A percentile compares a stretch with the other conserved stretches of the same genome.
Evolutionary conservation across 106 monocot genomes (phyloP).

Genomic region (Triglochin maritima): DNA sequence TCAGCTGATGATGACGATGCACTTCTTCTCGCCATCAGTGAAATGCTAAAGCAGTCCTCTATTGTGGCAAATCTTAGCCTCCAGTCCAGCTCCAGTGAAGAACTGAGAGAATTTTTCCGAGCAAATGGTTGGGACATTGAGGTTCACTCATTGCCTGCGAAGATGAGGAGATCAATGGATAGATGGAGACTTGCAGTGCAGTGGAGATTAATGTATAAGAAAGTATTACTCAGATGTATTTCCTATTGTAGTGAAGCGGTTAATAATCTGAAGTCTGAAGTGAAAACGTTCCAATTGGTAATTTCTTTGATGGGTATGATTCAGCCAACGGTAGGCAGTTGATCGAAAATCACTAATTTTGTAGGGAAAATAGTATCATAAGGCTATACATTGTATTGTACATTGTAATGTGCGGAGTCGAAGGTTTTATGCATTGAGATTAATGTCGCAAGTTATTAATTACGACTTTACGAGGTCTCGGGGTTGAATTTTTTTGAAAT

Average conservation of each 20-base stretch:
- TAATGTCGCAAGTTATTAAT: no score
- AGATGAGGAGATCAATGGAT: constrained; percentile 35
- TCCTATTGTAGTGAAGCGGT: constrained; percentile 42
- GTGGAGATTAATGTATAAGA: constrained; percentile 72
- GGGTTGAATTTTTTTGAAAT: no score
- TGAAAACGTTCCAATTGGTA: no score
- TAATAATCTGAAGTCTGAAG: constrained; percentile 1
- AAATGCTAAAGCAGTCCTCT: constrained; percentile 18
- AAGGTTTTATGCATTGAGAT: no score
- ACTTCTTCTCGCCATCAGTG: constrained; percentile 20
- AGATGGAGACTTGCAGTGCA: constrained; percentile 66
- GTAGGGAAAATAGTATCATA: no score
- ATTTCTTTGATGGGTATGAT: no score
- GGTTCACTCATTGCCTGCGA: constrained; percentile 14
- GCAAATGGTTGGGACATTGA: constrained; percentile 17
- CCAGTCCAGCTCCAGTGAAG: constrained; percentile 3
- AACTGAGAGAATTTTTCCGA: constrained; percentile 30
- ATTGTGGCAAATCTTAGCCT: background rate
- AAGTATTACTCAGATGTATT: constrained; percentile 38
- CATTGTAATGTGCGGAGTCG: no score
- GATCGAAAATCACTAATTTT: no score
- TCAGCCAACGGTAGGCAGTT: no score
- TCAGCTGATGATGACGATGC: constrained; percentile 31
- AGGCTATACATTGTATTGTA: no score
- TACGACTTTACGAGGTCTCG: no score